phyloP scores from a whole-genome alignment of 2,329 filamentous ascomycete genomes.

The Ambrosiella cleistominuta region DNA sequence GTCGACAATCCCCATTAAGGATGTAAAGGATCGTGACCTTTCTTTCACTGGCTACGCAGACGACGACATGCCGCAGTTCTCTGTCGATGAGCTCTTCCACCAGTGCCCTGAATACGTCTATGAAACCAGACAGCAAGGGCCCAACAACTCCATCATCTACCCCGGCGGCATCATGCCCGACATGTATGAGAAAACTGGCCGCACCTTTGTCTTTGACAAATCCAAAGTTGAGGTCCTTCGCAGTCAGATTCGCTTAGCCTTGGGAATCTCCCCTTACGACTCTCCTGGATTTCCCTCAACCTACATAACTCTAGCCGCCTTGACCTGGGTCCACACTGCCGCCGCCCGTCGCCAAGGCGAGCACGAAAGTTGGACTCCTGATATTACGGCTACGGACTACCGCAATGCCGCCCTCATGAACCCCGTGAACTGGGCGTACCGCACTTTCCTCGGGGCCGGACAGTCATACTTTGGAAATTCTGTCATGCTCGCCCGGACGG shows the following conservation, averaged over 20 bases:
- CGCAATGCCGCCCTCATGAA: conserved; percentile 20
- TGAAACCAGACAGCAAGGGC: conserved; percentile 20
- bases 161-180: conserved; percentile 18
- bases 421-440: conserved; percentile 25
- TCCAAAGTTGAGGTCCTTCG: conserved; percentile 20
- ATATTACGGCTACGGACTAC: background rate
- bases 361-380: background rate
- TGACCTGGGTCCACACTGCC: conserved; percentile 25
- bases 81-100: conserved; percentile 17
- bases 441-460: conserved; percentile 19
- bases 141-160: conserved; percentile 19
- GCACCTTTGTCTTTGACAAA: conserved; percentile 25
- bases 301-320: conserved; percentile 24
- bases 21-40: conserved; percentile 11
- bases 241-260: conserved; percentile 14
- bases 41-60: conserved; percentile 16
- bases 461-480: conserved; percentile 26
- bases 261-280: background rate
- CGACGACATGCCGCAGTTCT: background rate
- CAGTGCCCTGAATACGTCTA: conserved; percentile 24
- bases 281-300: conserved; percentile 18
- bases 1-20: background rate
- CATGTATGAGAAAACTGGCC: conserved; percentile 22
- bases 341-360: conserved; percentile 18
- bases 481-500: conserved; percentile 23